Percentiles rank a stretch among this genome's conserved stretches.
Conservation (phyloP, 2,329 filamentous ascomycete species). For the Colletotrichum australisinense region DNA sequence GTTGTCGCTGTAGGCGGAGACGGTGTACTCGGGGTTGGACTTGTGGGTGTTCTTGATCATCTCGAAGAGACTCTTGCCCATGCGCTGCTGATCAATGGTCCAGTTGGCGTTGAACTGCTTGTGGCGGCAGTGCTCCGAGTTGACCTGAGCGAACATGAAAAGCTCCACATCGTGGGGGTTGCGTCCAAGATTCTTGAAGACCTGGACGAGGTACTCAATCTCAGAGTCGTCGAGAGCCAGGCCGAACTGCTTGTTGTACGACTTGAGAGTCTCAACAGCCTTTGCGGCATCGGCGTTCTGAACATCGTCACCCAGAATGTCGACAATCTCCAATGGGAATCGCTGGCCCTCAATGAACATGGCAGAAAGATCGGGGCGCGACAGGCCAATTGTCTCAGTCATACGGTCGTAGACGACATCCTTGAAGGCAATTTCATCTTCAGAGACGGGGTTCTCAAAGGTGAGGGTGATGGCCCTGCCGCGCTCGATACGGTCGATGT, state of each 20-base stretch:
- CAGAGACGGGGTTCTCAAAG: conserved; percentile 61
- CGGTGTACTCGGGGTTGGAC: conserved; percentile 81
- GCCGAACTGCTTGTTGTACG: conserved; percentile 86
- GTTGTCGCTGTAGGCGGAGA: conserved; percentile 98
- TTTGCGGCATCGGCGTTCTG: conserved; percentile 43
- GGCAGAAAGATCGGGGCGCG: conserved; percentile 74
- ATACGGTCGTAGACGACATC: conserved; percentile 92
- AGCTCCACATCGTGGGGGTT: conserved; percentile 90
- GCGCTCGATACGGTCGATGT: conserved; percentile 84
- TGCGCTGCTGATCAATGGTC: conserved; percentile 89
- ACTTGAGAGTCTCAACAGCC: conserved; percentile 76
- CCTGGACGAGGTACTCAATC: conserved; percentile 91
- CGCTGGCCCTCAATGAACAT: conserved; percentile 82
- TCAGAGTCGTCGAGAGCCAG: conserved; percentile 89
- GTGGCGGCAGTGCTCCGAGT: conserved; percentile 89
- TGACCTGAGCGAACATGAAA: conserved; percentile 99
- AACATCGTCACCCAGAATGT: conserved; percentile 74
- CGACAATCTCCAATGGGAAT: conserved; percentile 77
- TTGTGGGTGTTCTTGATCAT: conserved; percentile 99
- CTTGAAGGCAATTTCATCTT: conserved; percentile 65
- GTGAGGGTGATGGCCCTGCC: conserved; percentile 81
- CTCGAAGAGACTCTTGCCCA: conserved; percentile 85
- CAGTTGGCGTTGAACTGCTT: conserved; percentile 98
- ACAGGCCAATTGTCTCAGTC: conserved; percentile 83
- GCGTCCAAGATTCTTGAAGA: conserved; percentile 57